A percentile compares a stretch with the other conserved stretches of the same genome.
These are phyloP conservation scores for Fomitiporia mediterranea DNA, from an alignment of 1,284 basidiomycete genomes.

Conservation along the genomic window DNA sequence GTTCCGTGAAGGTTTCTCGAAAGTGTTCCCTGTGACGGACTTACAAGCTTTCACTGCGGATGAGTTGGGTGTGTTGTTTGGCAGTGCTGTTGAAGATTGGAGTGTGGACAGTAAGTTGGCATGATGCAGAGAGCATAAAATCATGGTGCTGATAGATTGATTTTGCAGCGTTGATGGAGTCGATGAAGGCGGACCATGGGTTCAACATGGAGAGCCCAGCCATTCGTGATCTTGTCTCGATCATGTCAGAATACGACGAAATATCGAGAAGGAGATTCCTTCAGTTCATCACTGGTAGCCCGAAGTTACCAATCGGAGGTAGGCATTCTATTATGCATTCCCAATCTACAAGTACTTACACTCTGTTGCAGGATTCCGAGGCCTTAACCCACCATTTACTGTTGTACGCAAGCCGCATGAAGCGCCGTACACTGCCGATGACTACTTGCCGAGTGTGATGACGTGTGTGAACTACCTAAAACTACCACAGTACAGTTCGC, in stretches of 20 bases:
- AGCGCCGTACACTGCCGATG: slow-evolving; percentile 83
- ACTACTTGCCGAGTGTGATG: slow-evolving; percentile 97
- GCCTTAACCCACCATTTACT: slow-evolving; percentile 90
- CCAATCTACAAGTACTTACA: neutral
- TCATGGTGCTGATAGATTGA: neutral
- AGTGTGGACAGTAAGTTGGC: slow-evolving; percentile 70
- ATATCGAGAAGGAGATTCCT: slow-evolving; percentile 81
- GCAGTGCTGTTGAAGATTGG: slow-evolving; percentile 96
- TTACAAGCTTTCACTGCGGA: slow-evolving; percentile 91
- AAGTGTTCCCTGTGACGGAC: slow-evolving; percentile 90
- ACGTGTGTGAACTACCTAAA: slow-evolving; percentile 98
- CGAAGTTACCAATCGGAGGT: slow-evolving; percentile 92
- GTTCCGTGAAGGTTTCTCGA: slow-evolving; percentile 87
- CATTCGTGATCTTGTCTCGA: slow-evolving; percentile 82
- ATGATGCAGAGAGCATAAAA: neutral
- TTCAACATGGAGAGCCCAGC: slow-evolving; percentile 92
- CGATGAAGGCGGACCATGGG: slow-evolving; percentile 96
- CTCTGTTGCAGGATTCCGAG: slow-evolving; percentile 75
- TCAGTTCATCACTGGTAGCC: slow-evolving; percentile 97
- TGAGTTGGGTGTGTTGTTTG: slow-evolving; percentile 91
- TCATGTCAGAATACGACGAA: slow-evolving; percentile 80
- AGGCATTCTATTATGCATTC: slow-evolving; percentile 23
- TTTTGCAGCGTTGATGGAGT: slow-evolving; percentile 74
- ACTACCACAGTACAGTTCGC: slow-evolving; percentile 87
- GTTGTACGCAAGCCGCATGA: slow-evolving; percentile 98